Evolutionary conservation across 1,284 basidiomycete genomes (phyloP).

Genomic region (Apiotrichum siamense): DNA sequence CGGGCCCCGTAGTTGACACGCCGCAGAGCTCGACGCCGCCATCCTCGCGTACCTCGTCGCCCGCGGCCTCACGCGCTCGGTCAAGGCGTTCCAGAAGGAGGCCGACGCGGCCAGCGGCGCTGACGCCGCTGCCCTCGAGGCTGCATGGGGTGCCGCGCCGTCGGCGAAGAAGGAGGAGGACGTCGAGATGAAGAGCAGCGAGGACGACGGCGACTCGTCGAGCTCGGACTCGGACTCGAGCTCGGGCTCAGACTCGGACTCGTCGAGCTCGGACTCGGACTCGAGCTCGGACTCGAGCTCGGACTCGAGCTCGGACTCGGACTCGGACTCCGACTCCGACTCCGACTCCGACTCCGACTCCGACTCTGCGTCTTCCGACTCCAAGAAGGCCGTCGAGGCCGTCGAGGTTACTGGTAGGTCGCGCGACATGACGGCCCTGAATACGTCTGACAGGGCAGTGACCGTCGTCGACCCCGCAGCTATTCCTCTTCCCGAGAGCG

Average conservation of each 20-base stretch:
- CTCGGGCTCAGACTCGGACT: conserved; percentile 1
- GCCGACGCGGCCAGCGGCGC: conserved; percentile 22
- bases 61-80: conserved; percentile 39
- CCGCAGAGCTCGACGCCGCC: conserved; percentile 43
- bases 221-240: conserved; percentile 4
- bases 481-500: conserved; percentile 11
- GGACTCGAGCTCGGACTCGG: conserved; percentile 12
- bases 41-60: conserved; percentile 44
- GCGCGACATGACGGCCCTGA: background rate
- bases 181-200: conserved; percentile 20
- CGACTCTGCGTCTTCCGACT: background rate
- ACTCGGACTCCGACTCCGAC: conserved; percentile 15
- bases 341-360: conserved; percentile 13
- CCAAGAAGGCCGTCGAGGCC: conserved; percentile 6
- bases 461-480: conserved; percentile 3
- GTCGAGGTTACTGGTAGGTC: conserved; percentile 6
- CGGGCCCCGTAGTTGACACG: background rate
- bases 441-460: background rate
- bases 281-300: conserved; percentile 17
- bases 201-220: conserved; percentile 12
- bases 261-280: conserved; percentile 17
- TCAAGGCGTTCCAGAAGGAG: conserved; percentile 46
- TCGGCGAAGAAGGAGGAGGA: conserved; percentile 7
- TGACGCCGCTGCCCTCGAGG: conserved; percentile 22
- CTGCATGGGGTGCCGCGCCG: conserved; percentile 25